Conservation (phyloP, 306 rosid species). For the Trichosanthes truncata region DNA sequence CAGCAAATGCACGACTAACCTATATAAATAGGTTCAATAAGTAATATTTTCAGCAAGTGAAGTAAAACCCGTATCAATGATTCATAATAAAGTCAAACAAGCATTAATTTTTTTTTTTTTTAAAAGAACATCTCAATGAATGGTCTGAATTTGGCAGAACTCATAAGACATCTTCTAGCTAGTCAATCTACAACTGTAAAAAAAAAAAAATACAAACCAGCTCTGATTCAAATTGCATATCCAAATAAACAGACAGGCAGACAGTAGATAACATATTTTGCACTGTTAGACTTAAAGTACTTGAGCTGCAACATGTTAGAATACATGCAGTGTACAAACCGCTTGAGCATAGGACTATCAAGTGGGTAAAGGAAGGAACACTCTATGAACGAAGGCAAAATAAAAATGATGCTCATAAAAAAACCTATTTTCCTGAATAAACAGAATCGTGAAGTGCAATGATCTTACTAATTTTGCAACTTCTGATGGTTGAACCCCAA, state of each 20-base stretch:
- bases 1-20: constrained; percentile 94
- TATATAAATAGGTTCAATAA: constrained; percentile 23
- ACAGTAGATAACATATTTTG: background rate
- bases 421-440: background rate
- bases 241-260: background rate
- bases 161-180: background rate
- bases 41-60: constrained; percentile 8
- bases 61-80: background rate
- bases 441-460: constrained; percentile 10
- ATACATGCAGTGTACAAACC: background rate
- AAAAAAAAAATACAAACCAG: background rate
- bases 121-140: background rate
- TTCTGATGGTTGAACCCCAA: constrained; percentile 63
- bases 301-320: background rate
- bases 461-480: constrained; percentile 76
- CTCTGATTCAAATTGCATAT: background rate
- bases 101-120: background rate
- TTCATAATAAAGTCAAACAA: background rate
- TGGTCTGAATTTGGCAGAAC: background rate
- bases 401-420: background rate
- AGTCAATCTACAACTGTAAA: background rate
- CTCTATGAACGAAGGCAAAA: background rate
- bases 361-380: background rate
- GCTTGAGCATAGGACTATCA: background rate
- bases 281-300: background rate